Percentiles rank a stretch among this genome's conserved stretches.
These are phyloP conservation scores for Isatis tinctoria DNA, from an alignment of 345 rosid species.

Conservation along the genomic window DNA sequence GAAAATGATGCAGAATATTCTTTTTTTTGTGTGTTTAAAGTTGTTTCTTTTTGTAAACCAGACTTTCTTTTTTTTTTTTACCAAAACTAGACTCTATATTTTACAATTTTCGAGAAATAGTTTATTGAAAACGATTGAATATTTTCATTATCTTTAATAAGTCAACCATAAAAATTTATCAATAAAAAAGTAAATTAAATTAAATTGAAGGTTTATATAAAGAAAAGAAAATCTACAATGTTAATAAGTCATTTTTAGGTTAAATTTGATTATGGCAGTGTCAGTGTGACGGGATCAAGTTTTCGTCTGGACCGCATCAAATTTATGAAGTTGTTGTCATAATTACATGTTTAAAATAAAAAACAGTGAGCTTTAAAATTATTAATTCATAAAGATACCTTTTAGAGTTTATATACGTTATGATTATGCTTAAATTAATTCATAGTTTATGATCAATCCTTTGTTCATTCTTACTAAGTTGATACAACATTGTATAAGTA, in stretches of 20 bases:
- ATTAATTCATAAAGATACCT: background rate
- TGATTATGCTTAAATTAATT: no score
- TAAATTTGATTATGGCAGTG: no score
- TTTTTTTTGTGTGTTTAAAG: background rate
- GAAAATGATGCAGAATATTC: background rate
- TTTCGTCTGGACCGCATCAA: no score
- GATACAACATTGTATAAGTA: no score
- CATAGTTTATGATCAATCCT: background rate
- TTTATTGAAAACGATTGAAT: background rate
- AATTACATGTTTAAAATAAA: background rate
- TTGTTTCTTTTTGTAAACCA: background rate
- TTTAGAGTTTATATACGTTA: no score
- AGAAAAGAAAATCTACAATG: background rate
- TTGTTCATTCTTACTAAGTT: background rate
- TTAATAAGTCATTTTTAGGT: background rate
- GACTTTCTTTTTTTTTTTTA: background rate
- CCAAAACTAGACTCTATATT: background rate
- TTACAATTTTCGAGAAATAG: background rate
- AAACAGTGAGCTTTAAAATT: background rate
- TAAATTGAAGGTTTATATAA: background rate
- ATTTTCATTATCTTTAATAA: background rate
- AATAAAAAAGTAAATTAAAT: background rate
- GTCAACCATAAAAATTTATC: background rate
- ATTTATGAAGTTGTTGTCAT: background rate
- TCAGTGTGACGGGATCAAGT: no score